These are phyloP conservation scores for Kuraishia hungarica DNA, from an alignment of 805 yeast genomes.

Conservation along the genomic window DNA sequence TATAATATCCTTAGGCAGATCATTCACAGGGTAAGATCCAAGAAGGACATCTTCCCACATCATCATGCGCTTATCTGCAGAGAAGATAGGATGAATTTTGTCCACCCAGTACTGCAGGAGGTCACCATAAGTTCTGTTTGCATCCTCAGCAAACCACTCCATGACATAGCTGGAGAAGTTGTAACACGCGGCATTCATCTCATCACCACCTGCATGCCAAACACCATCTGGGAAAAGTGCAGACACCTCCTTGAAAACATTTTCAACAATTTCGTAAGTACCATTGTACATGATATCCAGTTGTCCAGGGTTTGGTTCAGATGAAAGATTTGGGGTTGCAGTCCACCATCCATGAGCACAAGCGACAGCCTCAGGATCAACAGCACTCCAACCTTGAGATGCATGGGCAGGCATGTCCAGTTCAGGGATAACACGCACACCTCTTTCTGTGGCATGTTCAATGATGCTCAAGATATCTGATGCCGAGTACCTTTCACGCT, in stretches of 20 bases:
- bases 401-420: constrained; percentile 34
- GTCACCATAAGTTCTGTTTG: constrained; percentile 18
- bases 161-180: constrained; percentile 18
- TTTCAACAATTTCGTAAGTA: constrained; percentile 24
- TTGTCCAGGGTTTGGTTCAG: constrained; percentile 33
- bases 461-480: constrained; percentile 21
- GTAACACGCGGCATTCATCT: constrained; percentile 25
- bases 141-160: constrained; percentile 21
- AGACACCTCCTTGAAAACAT: constrained; percentile 25
- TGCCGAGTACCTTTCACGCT: constrained; percentile 20
- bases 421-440: constrained; percentile 33
- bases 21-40: constrained; percentile 16
- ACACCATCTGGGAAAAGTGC: constrained; percentile 24
- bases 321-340: constrained; percentile 2
- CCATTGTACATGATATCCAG: constrained; percentile 23
- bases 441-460: constrained; percentile 24
- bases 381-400: constrained; percentile 27
- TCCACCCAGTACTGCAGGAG: constrained; percentile 28
- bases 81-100: constrained; percentile 24
- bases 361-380: constrained; percentile 22
- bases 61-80: constrained; percentile 15
- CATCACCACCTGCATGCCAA: constrained; percentile 36
- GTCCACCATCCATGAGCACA: constrained; percentile 25
- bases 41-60: constrained; percentile 33
- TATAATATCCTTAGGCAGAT: constrained; percentile 23